Conservation (phyloP, 1,284 basidiomycete species). For the Tausonia pullulans region DNA sequence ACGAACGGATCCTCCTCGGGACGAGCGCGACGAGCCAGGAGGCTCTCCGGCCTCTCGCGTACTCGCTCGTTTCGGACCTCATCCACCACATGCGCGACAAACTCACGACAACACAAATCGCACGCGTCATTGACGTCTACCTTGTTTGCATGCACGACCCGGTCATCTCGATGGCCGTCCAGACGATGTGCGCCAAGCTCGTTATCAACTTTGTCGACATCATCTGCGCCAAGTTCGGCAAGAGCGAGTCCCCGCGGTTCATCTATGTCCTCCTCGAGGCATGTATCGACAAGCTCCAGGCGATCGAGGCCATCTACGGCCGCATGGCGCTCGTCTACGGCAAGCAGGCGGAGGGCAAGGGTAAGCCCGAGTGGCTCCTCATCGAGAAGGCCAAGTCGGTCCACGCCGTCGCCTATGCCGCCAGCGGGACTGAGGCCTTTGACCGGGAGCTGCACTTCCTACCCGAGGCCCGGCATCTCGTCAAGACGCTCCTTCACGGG, state of each 20-base stretch:
- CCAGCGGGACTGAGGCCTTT: constrained; percentile 57
- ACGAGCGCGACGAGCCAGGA: constrained; percentile 68
- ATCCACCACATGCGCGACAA: constrained; percentile 85
- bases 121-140: constrained; percentile 72
- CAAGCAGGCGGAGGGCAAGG: constrained; percentile 29
- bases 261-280: constrained; percentile 69
- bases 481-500: constrained; percentile 80
- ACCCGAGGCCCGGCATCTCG: constrained; percentile 70
- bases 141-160: constrained; percentile 84
- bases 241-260: constrained; percentile 54
- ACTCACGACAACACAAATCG: constrained; percentile 65
- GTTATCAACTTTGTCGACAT: constrained; percentile 82
- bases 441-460: constrained; percentile 16
- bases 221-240: constrained; percentile 61
- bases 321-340: constrained; percentile 29
- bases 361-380: constrained; percentile 38
- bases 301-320: constrained; percentile 56
- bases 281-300: constrained; percentile 75
- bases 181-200: constrained; percentile 88
- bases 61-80: constrained; percentile 83
- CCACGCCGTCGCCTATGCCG: constrained; percentile 56
- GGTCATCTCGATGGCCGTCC: constrained; percentile 65
- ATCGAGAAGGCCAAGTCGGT: constrained; percentile 74
- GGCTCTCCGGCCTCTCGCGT: constrained; percentile 69
- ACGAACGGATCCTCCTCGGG: constrained; percentile 86